Evolutionary conservation across 2,329 filamentous ascomycete genomes (phyloP), one percentile per base, ranked within the genome.

Genomic region (Colletotrichum musicola): DNA sequence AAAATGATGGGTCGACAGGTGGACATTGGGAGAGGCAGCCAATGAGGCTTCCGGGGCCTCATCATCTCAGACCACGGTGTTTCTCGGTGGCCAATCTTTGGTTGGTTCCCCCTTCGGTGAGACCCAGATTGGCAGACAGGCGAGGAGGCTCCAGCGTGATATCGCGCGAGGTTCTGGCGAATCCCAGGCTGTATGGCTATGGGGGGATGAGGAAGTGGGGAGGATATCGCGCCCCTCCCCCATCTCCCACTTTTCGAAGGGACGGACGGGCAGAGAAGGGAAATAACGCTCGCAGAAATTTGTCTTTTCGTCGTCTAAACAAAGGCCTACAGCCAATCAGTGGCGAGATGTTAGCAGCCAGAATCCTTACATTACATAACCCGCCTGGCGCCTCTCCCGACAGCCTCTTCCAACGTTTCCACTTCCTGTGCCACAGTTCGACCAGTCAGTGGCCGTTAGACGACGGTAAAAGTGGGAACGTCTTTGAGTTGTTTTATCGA

Each of bases 21-120:
- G 30, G 30, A 35, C 30, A 35, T 35, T 10, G 9, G 30, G 12
- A 49, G 49, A 54, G 59, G 49, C 40, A 46, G 35, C 59, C 59
- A 62, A 62, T 54, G 25, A 47, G 38, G 38, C 13, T 3, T 13
- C 10, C 27, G 20, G 12, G 13, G 46, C 22, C 47, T 51, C 58
- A 61, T 61, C 30, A 27, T 42, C 49, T 53, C 46, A 46, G 59
- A 54, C 59, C 59, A 62, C 27, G 49, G 25, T 62, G 40, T 44
- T 18, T 18, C 54, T 57, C 56, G 56, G 27, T 49, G 56, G 56
- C 56, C 56, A 59, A 59, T 59, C 42, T 25, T 35, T 35, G n/a
- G 46, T 49, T 49, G 18, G 35, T 42, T 22, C 12, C 30, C 25
- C 16, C 20, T 62, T 54, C 59, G 50, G 22, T 62, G 59, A 54